These are phyloP conservation scores for Conoideocrella luteorostrata DNA, from an alignment of 2,329 filamentous ascomycete genomes.

Conservation along the genomic window DNA sequence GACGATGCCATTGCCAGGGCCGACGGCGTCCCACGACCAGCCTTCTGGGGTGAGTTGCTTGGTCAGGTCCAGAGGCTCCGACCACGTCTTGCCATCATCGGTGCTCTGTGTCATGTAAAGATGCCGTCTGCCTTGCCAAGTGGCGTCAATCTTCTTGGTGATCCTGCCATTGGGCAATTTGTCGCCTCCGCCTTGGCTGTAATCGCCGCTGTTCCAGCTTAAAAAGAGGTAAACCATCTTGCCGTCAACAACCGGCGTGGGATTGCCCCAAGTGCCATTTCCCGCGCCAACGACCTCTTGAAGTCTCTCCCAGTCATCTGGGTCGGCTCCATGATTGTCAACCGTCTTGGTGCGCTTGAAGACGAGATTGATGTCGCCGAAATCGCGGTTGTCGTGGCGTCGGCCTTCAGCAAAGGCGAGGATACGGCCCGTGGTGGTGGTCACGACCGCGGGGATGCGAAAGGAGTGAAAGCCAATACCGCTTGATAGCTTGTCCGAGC, in stretches of 20 bases:
- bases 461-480: conserved; percentile 23
- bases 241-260: conserved; percentile 22
- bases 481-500: conserved; percentile 18
- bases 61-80: conserved; percentile 16
- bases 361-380: conserved; percentile 22
- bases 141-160: conserved; percentile 15
- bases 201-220: conserved; percentile 21
- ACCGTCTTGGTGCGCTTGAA: no score
- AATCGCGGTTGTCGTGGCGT: conserved; percentile 20
- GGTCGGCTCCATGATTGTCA: no score
- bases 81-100: conserved; percentile 20
- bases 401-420: conserved; percentile 21
- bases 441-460: conserved; percentile 20
- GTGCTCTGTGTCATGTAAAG: conserved; percentile 17
- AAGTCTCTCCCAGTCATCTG: conserved; percentile 21
- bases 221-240: conserved; percentile 24
- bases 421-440: conserved; percentile 17
- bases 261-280: conserved; percentile 23
- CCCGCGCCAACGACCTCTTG: conserved; percentile 18
- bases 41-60: conserved; percentile 14
- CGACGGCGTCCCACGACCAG: conserved; percentile 17
- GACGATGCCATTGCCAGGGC: conserved; percentile 18
- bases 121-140: conserved; percentile 18
- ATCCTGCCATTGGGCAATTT: conserved; percentile 15
- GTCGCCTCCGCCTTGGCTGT: conserved; percentile 19